phyloP scores from a whole-genome alignment of 345 rosid species.

The Melaleuca quinquenervia region DNA sequence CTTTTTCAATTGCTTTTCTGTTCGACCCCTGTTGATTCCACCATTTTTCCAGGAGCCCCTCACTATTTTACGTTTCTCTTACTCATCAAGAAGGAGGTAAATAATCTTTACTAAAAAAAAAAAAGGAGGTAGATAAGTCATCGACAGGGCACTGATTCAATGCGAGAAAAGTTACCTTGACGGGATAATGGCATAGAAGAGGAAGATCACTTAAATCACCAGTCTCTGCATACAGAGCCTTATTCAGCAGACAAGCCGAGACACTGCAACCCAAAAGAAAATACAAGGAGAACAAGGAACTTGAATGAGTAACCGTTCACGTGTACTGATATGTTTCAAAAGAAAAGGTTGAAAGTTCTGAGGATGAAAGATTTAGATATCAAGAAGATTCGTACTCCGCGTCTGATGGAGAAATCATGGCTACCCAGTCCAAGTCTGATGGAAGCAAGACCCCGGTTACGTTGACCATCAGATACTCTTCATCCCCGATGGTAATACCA shows the following conservation, averaged over 20 bases:
- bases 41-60: neutral
- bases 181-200: conserved; percentile 67
- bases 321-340: neutral
- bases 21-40: neutral
- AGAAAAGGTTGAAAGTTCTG: too few species aligned
- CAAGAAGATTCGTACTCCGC: conserved; percentile 17
- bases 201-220: conserved; percentile 47
- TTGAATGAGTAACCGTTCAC: too few species aligned
- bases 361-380: neutral
- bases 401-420: conserved; percentile 54
- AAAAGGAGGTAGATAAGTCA: neutral
- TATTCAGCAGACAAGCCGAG: conserved; percentile 14
- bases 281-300: too few species aligned
- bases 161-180: conserved; percentile 22
- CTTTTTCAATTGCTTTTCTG: neutral
- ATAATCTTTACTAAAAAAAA: too few species aligned
- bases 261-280: conserved; percentile 18
- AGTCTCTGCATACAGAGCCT: conserved; percentile 27
- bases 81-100: neutral
- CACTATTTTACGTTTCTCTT: too few species aligned
- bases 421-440: conserved; percentile 33
- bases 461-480: conserved; percentile 23
- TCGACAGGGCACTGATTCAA: neutral
- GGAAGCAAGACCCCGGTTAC: conserved; percentile 38
- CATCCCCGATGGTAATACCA: conserved; percentile 14